Base-by-base conservation (phyloP, 495 filamentous ascomycete species). In the Evernia prunastri region DNA sequence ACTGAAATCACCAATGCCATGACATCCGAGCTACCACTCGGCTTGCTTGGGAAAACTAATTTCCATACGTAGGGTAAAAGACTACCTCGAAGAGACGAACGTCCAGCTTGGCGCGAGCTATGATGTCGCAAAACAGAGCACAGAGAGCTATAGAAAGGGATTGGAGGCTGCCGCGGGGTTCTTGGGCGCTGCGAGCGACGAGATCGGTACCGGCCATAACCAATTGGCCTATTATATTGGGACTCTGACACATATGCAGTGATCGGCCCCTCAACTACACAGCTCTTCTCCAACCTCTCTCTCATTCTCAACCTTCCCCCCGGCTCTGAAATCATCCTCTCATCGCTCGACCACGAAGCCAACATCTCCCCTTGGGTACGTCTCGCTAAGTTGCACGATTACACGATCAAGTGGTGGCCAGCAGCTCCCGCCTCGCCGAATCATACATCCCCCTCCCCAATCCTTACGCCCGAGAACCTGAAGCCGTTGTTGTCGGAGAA, bases 101-200 rank as follows among this genome's bases (percentile, higher is more conserved):
- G 87, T 90, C 62, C 88, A 90, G 72, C 81, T 90, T 12, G 87
- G 87, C 33, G 87, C 86, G 12, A 83, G 78, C 6, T 92, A 92
- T 67, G 70, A 74, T 37, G 72, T 80, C 1, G 78, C 81, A 36
- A 69, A 82, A 65, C 70, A 73, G 20, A 84, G 87, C 0, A 89
- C 82, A 1, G 69, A 77, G 10, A 76, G 76, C 33, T 87, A 86
- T 66, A 65, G 71, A 4, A 72, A 76, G 20, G 89, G 83, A 39
- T 83, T 84, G 63, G 70, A 76, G 36, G 85, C 86, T 4, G 87
- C 82, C 4, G 87, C 88, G 18, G 77, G 74, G 42, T 91, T 87
- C 72, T 82, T 90, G 67, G 88, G 89, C 71, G 86, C 88, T 20
- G 69, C 73, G 23, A 68, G 72, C 7, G 82, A 85, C 47, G 86